Conservation (phyloP, 2,329 filamentous ascomycete genomes). For the Fonsecaea erecta region DNA sequence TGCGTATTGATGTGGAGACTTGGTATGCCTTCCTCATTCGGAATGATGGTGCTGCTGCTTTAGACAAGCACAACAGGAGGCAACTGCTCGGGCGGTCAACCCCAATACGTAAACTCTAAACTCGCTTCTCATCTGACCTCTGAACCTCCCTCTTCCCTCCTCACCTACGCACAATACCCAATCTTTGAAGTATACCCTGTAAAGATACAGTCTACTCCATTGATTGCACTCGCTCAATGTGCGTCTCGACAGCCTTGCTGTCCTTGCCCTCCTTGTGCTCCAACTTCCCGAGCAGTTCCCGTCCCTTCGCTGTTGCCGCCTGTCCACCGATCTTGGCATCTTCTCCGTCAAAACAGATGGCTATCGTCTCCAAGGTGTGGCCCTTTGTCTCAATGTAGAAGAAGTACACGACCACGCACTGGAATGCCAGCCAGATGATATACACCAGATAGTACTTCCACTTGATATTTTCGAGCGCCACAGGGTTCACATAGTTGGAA, state of each 20-base stretch:
- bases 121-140: neutral
- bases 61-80: neutral
- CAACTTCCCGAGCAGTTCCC: constrained; percentile 11
- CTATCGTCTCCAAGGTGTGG: constrained; percentile 43
- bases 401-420: constrained; percentile 43
- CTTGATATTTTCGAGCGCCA: constrained; percentile 38
- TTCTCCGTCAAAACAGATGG: constrained; percentile 36
- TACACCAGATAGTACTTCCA: constrained; percentile 42
- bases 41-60: neutral
- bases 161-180: neutral
- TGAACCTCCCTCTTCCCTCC: neutral
- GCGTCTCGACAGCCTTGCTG: constrained; percentile 1
- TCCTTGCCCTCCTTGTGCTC: constrained; percentile 13
- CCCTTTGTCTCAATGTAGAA: constrained; percentile 45
- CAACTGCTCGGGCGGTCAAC: neutral
- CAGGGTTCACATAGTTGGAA: constrained; percentile 38
- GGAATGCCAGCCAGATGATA: constrained; percentile 40
- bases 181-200: neutral
- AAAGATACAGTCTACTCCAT: neutral
- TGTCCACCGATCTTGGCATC: constrained; percentile 17
- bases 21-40: neutral
- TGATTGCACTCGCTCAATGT: constrained; percentile 8
- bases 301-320: constrained; percentile 16
- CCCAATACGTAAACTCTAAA: neutral
- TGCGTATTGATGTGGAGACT: neutral